Evolutionary conservation across 2,329 filamentous ascomycete genomes (phyloP), one percentile per base, ranked within the genome.

Genomic region (Calonectria henricotiae): DNA sequence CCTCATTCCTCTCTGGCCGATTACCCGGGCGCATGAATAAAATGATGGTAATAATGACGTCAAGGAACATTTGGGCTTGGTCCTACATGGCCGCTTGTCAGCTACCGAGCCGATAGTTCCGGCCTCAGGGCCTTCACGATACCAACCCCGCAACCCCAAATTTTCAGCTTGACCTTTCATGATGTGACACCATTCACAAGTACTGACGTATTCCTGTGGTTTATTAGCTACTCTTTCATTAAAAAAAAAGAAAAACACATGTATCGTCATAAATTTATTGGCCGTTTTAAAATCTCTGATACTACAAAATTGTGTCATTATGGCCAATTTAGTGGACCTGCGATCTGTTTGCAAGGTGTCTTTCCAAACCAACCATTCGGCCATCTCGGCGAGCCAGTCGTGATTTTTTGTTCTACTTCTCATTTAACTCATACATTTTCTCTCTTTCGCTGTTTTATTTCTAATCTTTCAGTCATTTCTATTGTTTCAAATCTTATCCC

Each of bases 41-140:
- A 35, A 55, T 37, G 17, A 13, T 13, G 4, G n/a, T 11, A n/a
- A 15, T 35, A n/a, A 55, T 55, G 49, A 55, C 49, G 49, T 55
- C 49, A 55, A 23, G 30, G 12, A 6, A 35, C 17, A 8, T 8
- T 20, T 20, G 49, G 5, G 11, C 20, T 4, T 35, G n/a, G 49
- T 20, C n/a, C 13, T 17, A 27, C n/a, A 6, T 6, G 51, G 32
- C 25, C 51, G 32, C 32, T 39, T 23, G 51, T 55, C 51, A 55
- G 51, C 51, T 20, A 35, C n/a, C 15, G 51, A 55, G 51, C 51
- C 51, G 32, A 55, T 23, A 23, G 51, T n/a, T 55, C 51, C 51
- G 32, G 51, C 11, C 51, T 32, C 32, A 23, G 6, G 12, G n/a
- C n/a, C 5, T 37, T 20, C 11, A 35, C 51, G 51, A 55, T 25